phyloP scores from a whole-genome alignment of 768 basidiomycete genomes.

The Pulveroboletus sp. region DNA sequence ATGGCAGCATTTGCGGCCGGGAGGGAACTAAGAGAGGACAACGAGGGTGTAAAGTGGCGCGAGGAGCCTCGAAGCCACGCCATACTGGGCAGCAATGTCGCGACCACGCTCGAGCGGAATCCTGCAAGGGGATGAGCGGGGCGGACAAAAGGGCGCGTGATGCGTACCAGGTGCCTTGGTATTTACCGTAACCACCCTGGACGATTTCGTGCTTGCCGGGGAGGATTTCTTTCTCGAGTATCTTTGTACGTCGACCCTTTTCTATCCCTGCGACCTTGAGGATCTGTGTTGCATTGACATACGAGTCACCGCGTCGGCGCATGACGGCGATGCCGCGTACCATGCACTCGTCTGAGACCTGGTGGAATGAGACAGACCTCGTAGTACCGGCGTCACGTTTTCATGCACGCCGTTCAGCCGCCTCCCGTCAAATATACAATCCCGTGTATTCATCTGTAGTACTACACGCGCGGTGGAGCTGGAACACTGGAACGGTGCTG shows the following conservation, averaged over 20 bases:
- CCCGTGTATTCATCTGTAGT: conserved; percentile 91
- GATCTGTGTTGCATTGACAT: conserved; percentile 98
- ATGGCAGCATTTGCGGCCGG: conserved; percentile 49
- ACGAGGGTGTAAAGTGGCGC: conserved; percentile 85
- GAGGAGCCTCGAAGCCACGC: conserved; percentile 84
- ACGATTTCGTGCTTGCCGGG: conserved; percentile 97
- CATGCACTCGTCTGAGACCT: conserved; percentile 99
- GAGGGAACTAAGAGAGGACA: conserved; percentile 66
- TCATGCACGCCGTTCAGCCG: conserved; percentile 36
- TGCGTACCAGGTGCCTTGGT: conserved; percentile 95
- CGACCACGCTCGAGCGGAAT: conserved; percentile 94
- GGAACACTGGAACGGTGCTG: too few species aligned
- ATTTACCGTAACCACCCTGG: conserved; percentile 98
- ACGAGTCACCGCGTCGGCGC: conserved; percentile 92
- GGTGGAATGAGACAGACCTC: conserved; percentile 21
- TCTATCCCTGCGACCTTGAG: conserved; percentile 98
- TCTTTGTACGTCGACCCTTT: conserved; percentile 95
- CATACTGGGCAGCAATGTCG: conserved; percentile 89
- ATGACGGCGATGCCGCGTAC: conserved; percentile 98
- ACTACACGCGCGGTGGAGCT: too few species aligned
- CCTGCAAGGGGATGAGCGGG: conserved; percentile 46
- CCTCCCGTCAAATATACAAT: conserved; percentile 83
- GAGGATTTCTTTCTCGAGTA: conserved; percentile 94
- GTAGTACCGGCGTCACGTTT: conserved; percentile 28
- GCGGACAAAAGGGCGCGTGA: conserved; percentile 3